These are phyloP conservation scores for Beauveria varroae DNA, from an alignment of 2,329 filamentous ascomycete species.

Conservation along the genomic window DNA sequence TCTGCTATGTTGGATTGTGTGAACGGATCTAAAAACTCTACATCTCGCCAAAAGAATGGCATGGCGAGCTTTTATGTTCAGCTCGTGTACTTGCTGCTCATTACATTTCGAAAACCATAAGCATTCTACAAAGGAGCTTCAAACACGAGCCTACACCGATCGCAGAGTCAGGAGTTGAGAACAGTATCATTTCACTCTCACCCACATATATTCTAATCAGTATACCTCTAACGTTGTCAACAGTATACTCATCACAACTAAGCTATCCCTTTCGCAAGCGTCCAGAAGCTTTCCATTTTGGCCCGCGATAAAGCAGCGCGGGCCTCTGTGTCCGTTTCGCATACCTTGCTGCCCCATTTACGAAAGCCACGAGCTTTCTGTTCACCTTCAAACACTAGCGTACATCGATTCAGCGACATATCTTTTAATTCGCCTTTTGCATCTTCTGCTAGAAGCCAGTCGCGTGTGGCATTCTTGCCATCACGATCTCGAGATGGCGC, in stretches of 20 bases:
- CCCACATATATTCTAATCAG: too few species aligned
- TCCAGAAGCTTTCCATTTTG: conserved; percentile 96
- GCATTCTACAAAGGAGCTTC: too few species aligned
- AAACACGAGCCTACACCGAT: background rate
- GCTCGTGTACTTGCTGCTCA: too few species aligned
- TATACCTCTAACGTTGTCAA: background rate
- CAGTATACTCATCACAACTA: background rate
- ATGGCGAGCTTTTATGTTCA: too few species aligned
- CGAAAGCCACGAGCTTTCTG: conserved; percentile 72
- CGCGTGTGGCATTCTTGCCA: conserved; percentile 52
- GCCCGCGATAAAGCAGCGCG: conserved; percentile 69
- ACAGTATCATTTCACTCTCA: background rate
- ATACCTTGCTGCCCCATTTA: conserved; percentile 84
- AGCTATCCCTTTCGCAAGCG: conserved; percentile 61
- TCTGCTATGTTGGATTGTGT: too few species aligned
- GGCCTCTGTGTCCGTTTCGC: conserved; percentile 85
- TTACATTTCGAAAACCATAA: too few species aligned
- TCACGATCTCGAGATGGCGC: conserved; percentile 57
- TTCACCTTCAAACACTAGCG: conserved; percentile 85
- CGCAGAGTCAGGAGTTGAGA: background rate
- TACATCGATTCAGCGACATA: conserved; percentile 73
- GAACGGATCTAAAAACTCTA: too few species aligned
- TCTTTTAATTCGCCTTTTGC: conserved; percentile 74
- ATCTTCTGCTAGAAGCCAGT: conserved; percentile 75
- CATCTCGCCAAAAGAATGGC: too few species aligned